phyloP scores from a whole-genome alignment of 208 protist species.

The Wallacemonas sp. region DNA sequence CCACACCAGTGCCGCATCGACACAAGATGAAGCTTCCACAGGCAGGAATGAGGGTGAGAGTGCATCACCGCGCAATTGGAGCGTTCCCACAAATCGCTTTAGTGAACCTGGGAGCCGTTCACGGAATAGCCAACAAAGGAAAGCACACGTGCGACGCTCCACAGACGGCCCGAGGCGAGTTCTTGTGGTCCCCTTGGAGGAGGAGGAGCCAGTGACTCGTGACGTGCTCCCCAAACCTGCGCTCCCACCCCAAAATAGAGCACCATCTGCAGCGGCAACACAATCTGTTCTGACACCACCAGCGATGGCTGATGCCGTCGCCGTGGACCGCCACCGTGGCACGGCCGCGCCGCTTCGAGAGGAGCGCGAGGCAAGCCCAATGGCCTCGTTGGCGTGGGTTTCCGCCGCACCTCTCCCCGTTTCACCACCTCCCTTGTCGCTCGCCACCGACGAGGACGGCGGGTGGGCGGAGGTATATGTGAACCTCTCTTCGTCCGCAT shows the following conservation, averaged over 20 bases:
- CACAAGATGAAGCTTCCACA: background rate
- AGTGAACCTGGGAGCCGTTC: background rate
- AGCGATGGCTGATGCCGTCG: too few species aligned
- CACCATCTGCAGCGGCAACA: too few species aligned
- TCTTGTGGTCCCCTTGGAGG: conserved; percentile 1
- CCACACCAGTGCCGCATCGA: too few species aligned
- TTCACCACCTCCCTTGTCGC: background rate
- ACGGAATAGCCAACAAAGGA: too few species aligned
- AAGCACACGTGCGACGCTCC: background rate
- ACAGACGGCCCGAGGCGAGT: background rate
- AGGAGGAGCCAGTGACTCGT: too few species aligned
- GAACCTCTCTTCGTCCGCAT: background rate
- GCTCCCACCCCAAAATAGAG: too few species aligned
- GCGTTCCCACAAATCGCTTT: conserved; percentile 2
- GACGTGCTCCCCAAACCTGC: too few species aligned
- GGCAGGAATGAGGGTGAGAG: background rate
- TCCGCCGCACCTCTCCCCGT: background rate
- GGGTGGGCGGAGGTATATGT: background rate
- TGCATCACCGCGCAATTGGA: conserved; percentile 2
- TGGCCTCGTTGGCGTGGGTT: conserved; percentile 4
- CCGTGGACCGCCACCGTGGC: background rate
- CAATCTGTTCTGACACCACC: too few species aligned
- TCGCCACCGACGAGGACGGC: conserved; percentile 2
- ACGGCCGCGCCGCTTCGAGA: background rate
- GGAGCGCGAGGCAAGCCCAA: background rate